Conservation (phyloP, 495 filamentous ascomycete species). For the Penicillium ochrochloron region DNA sequence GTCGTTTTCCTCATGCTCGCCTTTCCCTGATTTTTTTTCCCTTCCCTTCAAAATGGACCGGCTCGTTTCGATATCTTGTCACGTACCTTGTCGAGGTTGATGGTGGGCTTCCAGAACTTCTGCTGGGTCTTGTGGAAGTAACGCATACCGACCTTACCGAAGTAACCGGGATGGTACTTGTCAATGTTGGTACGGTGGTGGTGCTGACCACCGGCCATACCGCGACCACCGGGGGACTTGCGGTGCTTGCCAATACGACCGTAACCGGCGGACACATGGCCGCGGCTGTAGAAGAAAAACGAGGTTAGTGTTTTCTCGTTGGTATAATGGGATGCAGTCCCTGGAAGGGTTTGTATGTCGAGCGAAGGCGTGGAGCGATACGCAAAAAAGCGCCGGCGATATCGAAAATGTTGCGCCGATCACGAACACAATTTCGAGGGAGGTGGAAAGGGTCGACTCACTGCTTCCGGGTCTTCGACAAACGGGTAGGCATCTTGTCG, state of each 20-base stretch:
- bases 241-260: conserved; percentile 93
- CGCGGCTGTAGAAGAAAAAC: conserved; percentile 63
- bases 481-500: conserved; percentile 80
- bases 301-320: conserved; percentile 24
- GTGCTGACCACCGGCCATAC: conserved; percentile 94
- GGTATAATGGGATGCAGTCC: not conserved
- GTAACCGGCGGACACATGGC: conserved; percentile 92
- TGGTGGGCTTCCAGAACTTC: conserved; percentile 89
- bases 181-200: conserved; percentile 94
- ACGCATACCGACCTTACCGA: conserved; percentile 97
- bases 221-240: conserved; percentile 92
- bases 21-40: not conserved
- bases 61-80: conserved; percentile 11
- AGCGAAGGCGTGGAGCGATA: conserved; percentile 4
- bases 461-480: conserved; percentile 83
- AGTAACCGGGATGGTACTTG: conserved; percentile 96
- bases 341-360: not conserved
- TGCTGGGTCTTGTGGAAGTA: conserved; percentile 90
- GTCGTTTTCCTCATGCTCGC: conserved; percentile 12
- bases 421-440: conserved; percentile 27
- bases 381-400: conserved; percentile 18
- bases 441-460: conserved; percentile 52
- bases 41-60: conserved; percentile 14
- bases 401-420: conserved; percentile 30
- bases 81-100: conserved; percentile 90